Conservation (phyloP, 805 yeast species). For the Saccharomyces jurei region DNA sequence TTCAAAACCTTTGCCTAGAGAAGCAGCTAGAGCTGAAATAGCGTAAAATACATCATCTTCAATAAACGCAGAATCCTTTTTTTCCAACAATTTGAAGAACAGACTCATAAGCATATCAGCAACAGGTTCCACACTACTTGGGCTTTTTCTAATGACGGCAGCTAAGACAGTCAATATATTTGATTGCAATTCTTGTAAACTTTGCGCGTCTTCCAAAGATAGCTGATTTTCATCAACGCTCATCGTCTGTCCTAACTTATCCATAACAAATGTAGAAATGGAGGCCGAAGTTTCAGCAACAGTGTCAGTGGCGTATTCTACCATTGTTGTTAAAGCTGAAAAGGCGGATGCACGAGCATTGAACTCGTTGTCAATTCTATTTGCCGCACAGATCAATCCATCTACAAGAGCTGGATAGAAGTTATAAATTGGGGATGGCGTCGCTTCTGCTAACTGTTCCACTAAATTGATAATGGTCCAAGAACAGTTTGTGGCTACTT, state of each 20-base stretch:
- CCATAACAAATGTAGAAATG: constrained; percentile 67
- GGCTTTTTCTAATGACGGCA: constrained; percentile 75
- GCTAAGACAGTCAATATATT: constrained; percentile 72
- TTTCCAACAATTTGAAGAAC: constrained; percentile 61
- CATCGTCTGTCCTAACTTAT: constrained; percentile 65
- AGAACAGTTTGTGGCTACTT: constrained; percentile 92
- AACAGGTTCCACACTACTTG: constrained; percentile 52
- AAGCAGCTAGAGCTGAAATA: constrained; percentile 79
- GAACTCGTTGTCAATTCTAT: constrained; percentile 71
- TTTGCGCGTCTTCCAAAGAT: constrained; percentile 61
- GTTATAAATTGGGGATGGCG: constrained; percentile 60
- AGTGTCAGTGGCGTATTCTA: constrained; percentile 62
- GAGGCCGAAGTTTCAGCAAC: constrained; percentile 60
- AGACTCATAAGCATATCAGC: constrained; percentile 81
- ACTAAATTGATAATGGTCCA: constrained; percentile 92
- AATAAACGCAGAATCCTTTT: constrained; percentile 55
- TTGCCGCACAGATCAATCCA: constrained; percentile 59
- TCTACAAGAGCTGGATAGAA: constrained; percentile 67
- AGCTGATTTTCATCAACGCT: constrained; percentile 50
- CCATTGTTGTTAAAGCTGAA: constrained; percentile 82
- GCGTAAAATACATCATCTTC: constrained; percentile 95
- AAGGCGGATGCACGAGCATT: constrained; percentile 93
- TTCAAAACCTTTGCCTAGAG: constrained; percentile 62
- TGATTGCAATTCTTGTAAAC: constrained; percentile 82
- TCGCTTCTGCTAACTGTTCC: constrained; percentile 56